Conservation (phyloP, 2,329 filamentous ascomycete species). For the Beauveria sp. region DNA sequence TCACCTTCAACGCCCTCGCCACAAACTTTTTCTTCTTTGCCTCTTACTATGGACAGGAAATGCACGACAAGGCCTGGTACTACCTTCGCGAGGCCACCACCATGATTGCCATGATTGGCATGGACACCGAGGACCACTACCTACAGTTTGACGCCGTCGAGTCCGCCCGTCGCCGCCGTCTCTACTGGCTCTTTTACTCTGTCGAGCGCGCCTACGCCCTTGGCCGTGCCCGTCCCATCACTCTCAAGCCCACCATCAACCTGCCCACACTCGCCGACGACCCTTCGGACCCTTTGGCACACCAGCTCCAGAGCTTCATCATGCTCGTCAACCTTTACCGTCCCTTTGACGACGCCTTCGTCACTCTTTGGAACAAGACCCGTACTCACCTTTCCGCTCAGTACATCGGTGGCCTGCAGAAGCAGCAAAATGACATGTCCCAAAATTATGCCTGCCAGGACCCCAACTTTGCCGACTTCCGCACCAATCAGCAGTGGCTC, state of each 20-base stretch:
- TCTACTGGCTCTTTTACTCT: slow-evolving; percentile 68
- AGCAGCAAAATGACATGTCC: slow-evolving; percentile 51
- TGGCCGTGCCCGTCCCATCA: slow-evolving; percentile 60
- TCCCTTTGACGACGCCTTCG: slow-evolving; percentile 58
- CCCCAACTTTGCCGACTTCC: slow-evolving; percentile 45
- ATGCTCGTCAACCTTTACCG: slow-evolving; percentile 56
- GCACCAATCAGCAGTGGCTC: slow-evolving; percentile 57
- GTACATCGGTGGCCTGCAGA: slow-evolving; percentile 51
- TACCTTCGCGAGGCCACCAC: slow-evolving; percentile 71
- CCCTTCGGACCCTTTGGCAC: slow-evolving; percentile 44
- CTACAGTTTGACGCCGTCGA: slow-evolving; percentile 50
- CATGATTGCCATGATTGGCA: slow-evolving; percentile 51
- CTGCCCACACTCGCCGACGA: slow-evolving; percentile 57
- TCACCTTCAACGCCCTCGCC: slow-evolving; percentile 51
- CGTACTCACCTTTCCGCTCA: slow-evolving; percentile 47
- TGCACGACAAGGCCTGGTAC: slow-evolving; percentile 72
- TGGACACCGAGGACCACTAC: slow-evolving; percentile 59
- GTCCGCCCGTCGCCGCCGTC: slow-evolving; percentile 52
- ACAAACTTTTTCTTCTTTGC: slow-evolving; percentile 77
- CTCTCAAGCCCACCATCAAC: slow-evolving; percentile 61
- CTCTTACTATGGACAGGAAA: slow-evolving; percentile 62
- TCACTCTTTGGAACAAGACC: slow-evolving; percentile 60
- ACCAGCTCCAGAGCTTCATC: slow-evolving; percentile 49
- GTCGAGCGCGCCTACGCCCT: slow-evolving; percentile 66
- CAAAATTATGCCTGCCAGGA: slow-evolving; percentile 46